Evolutionary conservation across 2,329 filamentous ascomycete species (phyloP), one percentile per base, ranked within the genome.

Genomic region (Aspergillus quadrilineatus): DNA sequence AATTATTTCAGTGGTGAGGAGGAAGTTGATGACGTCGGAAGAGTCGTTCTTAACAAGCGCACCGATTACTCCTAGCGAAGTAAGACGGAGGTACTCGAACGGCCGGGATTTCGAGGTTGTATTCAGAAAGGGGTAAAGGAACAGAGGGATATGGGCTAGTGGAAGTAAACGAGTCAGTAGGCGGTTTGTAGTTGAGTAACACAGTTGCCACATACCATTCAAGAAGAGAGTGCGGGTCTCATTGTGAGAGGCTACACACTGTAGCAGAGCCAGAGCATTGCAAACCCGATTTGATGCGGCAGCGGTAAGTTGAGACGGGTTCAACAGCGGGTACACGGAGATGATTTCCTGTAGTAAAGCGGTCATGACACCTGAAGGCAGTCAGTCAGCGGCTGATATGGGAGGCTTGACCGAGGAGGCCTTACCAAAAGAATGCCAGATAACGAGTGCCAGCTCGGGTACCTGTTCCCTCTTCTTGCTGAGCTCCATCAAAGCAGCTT

Each of bases 401-500:
- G 15, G 36, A 15, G 14, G 14, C 9, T 15, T 30, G 30, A 55
- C 30, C 26, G 14, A 41, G 49, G 48, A 36, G 48, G 39, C 75
- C 85, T 63, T 84, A 96, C 93, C 94, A 70, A 97, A 97, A 3
- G 93, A 97, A 75, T 99, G 94, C 94, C 94, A 99, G 60, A 99
- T 81, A 60, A 99, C 96, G 67, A 99, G 80, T 46, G 94, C 94
- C 58, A 99, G 81, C 78, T 99, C 94, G 0, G 94, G 93, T 14
- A 99, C 94, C 76, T 97, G 94, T 77, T 99, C 94, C 56, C 94
- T 83, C 83, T 99, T 99, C 82, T 99, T 99, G 79, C 93, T 97
- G 50, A 99, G 82, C 75, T 99, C 94, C 69, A 99, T 82, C 53
- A 99, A 82, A 49, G 94, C 94, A 4, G 90, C 88, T 79, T 97